phyloP scores from a whole-genome alignment of 495 filamentous ascomycete genomes.

The Penicillium egyptiacum region DNA sequence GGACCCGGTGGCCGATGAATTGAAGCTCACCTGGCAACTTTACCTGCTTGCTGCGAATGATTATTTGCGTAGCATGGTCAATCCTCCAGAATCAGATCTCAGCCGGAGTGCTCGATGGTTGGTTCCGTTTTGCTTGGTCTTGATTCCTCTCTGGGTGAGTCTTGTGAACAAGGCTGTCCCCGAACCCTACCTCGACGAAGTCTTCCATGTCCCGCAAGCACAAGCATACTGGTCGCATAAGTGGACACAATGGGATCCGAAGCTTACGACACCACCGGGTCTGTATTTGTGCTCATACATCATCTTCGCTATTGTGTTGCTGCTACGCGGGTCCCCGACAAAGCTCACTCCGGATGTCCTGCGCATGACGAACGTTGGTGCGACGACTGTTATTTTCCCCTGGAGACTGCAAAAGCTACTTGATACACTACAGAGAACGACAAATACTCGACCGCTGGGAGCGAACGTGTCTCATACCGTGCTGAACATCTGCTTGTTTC shows the following conservation, averaged over 20 bases:
- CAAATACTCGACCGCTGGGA: conserved; percentile 39
- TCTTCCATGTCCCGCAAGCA: conserved; percentile 92
- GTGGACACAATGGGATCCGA: conserved; percentile 85
- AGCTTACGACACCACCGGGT: conserved; percentile 94
- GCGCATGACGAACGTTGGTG: conserved; percentile 42
- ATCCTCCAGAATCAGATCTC: conserved; percentile 36
- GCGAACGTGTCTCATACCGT: conserved; percentile 59
- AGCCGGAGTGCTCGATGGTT: conserved; percentile 44
- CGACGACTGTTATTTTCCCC: conserved; percentile 39
- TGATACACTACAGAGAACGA: conserved; percentile 38
- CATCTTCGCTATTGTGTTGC: conserved; percentile 35
- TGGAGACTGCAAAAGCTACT: conserved; percentile 44
- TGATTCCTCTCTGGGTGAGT: conserved; percentile 42
- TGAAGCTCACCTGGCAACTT: not conserved
- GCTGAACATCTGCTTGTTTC: conserved; percentile 83
- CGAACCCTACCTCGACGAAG: conserved; percentile 89
- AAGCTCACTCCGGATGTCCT: conserved; percentile 40
- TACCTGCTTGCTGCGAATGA: conserved; percentile 13
- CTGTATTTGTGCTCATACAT: conserved; percentile 64
- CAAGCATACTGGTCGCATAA: conserved; percentile 77
- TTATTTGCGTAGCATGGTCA: conserved; percentile 35
- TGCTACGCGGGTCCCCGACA: conserved; percentile 41
- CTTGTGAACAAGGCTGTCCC: conserved; percentile 53
- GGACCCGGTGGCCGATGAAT: not conserved
- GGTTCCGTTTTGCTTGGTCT: conserved; percentile 43